These are phyloP conservation scores for Gonapodya sp. DNA, from an alignment of 192 early-diverging fungal species.

Conservation along the genomic window DNA sequence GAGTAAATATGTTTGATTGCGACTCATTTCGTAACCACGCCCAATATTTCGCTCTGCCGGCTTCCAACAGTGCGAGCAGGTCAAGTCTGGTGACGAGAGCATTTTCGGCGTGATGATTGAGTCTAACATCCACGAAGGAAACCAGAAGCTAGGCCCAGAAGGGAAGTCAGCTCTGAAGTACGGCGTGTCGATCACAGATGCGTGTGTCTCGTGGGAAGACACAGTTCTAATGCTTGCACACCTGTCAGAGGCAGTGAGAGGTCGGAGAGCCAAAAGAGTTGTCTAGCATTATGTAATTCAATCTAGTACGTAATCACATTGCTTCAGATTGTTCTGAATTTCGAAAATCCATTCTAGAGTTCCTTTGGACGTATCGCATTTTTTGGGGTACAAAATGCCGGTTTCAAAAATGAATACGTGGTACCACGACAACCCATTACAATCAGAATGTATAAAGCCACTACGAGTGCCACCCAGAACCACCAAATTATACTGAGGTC, in stretches of 20 bases:
- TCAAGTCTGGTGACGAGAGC: slow-evolving; percentile 40
- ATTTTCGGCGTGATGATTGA: slow-evolving; percentile 91
- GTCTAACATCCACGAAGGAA: slow-evolving; percentile 76
- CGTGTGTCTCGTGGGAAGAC: slow-evolving; percentile 77
- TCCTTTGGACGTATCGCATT: no score
- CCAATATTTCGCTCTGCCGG: not conserved
- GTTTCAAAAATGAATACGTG: no score
- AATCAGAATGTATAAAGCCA: no score
- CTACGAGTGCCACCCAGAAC: no score
- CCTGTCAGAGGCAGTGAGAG: slow-evolving; percentile 67
- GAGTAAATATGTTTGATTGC: no score
- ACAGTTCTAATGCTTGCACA: slow-evolving; percentile 67
- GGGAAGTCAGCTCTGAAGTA: slow-evolving; percentile 62
- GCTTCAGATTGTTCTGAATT: no score
- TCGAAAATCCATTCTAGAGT: no score
- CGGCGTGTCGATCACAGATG: slow-evolving; percentile 88
- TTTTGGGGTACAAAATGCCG: no score
- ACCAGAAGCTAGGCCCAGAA: slow-evolving; percentile 66
- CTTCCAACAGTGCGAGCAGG: slow-evolving; percentile 38
- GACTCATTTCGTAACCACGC: not conserved
- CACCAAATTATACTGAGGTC: no score
- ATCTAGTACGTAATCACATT: no score
- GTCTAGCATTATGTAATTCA: no score
- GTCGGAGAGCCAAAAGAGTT: slow-evolving; percentile 21
- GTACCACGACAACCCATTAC: no score